Evolutionary conservation across 345 rosid genomes (phyloP).

Genomic region (Gossypium thurberi): DNA sequence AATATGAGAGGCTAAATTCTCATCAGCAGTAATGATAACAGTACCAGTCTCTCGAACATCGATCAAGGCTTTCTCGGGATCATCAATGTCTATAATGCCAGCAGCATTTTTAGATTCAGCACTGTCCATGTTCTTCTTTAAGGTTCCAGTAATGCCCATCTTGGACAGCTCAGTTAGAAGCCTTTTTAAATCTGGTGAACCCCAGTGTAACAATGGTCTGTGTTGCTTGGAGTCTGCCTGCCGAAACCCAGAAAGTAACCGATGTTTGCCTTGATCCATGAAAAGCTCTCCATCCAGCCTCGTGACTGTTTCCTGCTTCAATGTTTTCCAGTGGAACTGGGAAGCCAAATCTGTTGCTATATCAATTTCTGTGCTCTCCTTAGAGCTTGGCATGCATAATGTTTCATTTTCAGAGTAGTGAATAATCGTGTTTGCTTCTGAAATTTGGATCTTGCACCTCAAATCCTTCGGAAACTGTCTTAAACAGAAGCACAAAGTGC

Average conservation of each 20-base stretch:
- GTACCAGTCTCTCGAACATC: conserved; percentile 38
- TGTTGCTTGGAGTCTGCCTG: conserved; percentile 21
- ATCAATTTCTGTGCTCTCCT: conserved; percentile 33
- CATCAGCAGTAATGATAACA: conserved; percentile 35
- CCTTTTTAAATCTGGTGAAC: conserved; percentile 39
- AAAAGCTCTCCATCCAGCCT: conserved; percentile 59
- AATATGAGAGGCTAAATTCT: conserved; percentile 37
- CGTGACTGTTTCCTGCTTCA: conserved; percentile 33
- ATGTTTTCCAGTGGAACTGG: conserved; percentile 39
- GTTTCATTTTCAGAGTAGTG: conserved; percentile 49
- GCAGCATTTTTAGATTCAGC: conserved; percentile 21
- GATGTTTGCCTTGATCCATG: conserved; percentile 40
- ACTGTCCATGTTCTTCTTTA: conserved; percentile 24
- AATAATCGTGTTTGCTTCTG: conserved; percentile 24
- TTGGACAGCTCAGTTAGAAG: conserved; percentile 40
- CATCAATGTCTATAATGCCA: conserved; percentile 24
- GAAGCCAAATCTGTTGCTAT: conserved; percentile 51
- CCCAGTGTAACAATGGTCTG: conserved; percentile 39
- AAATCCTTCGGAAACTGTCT: conserved; percentile 57
- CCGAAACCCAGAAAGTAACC: conserved; percentile 31
- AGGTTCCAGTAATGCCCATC: conserved; percentile 44
- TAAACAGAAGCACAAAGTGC: not conserved
- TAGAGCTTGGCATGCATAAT: conserved; percentile 28
- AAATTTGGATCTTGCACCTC: conserved; percentile 25
- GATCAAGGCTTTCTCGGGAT: conserved; percentile 42